phyloP scores from a whole-genome alignment of 768 basidiomycete genomes.

The Leccinellum luteum region DNA sequence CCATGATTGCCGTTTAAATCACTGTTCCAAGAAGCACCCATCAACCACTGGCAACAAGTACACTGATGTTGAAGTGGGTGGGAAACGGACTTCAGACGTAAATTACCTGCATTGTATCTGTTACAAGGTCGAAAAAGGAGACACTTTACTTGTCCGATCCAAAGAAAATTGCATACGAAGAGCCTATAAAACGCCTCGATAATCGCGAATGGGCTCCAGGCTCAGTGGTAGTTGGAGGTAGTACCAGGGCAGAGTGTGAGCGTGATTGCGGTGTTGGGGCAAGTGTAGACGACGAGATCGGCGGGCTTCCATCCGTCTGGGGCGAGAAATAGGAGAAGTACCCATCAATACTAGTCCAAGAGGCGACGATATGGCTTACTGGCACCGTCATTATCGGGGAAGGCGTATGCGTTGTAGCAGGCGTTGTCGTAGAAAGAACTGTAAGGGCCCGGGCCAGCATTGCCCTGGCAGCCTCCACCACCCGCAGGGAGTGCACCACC shows the following conservation, averaged over 20 bases:
- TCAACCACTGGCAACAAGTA: not conserved
- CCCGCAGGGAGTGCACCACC: slow-evolving; percentile 25
- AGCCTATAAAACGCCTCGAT: not conserved
- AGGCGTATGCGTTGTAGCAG: slow-evolving; percentile 32
- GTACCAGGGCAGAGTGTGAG: slow-evolving; percentile 27
- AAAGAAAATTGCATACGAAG: not conserved
- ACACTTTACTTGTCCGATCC: not conserved
- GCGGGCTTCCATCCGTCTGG: slow-evolving; percentile 27
- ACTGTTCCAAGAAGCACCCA: not conserved
- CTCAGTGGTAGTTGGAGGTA: not conserved
- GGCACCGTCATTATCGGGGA: slow-evolving; percentile 32
- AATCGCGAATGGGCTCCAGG: not conserved
- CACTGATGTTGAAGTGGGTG: not conserved
- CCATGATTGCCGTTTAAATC: not conserved
- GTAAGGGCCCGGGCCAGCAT: slow-evolving; percentile 29
- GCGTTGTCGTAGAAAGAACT: slow-evolving; percentile 28
- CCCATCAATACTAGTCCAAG: not conserved
- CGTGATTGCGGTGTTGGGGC: slow-evolving; percentile 25
- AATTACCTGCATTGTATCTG: not conserved
- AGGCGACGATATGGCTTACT: slow-evolving; percentile 8
- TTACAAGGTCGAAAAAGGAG: not conserved
- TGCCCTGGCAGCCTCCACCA: slow-evolving; percentile 27
- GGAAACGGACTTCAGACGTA: not conserved
- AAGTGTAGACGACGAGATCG: slow-evolving; percentile 29
- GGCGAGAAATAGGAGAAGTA: not conserved